phyloP scores from a whole-genome alignment of 2,329 filamentous ascomycete species.

The Ascochyta viciae-villosae region DNA sequence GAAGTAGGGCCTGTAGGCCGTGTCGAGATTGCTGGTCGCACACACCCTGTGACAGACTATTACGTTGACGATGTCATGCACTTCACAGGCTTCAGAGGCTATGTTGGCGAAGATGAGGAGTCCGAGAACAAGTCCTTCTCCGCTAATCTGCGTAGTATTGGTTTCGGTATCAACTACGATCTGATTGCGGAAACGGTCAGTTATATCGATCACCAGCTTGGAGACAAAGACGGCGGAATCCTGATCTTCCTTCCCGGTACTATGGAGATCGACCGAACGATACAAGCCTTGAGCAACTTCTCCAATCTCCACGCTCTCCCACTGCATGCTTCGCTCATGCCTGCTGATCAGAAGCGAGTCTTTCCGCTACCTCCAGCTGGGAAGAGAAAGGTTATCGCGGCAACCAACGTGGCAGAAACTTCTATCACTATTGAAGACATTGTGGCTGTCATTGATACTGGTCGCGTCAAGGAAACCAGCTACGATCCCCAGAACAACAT shows the following conservation, averaged over 20 bases:
- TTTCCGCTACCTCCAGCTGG: constrained; percentile 78
- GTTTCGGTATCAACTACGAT: constrained; percentile 89
- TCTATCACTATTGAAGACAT: constrained; percentile 99
- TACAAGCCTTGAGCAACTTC: constrained; percentile 71
- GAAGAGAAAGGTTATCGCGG: constrained; percentile 89
- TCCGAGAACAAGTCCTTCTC: constrained; percentile 57
- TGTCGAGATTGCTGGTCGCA: constrained; percentile 87
- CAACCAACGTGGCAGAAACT: constrained; percentile 97
- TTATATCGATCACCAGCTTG: constrained; percentile 80
- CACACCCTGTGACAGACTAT: constrained; percentile 86
- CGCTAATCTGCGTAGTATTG: constrained; percentile 53
- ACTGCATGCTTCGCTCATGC: constrained; percentile 89
- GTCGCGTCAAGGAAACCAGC: constrained; percentile 94
- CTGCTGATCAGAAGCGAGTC: constrained; percentile 84
- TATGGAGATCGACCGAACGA: constrained; percentile 85
- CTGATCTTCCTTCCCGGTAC: constrained; percentile 95
- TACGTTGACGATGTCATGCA: constrained; percentile 88
- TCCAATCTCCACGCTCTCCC: constrained; percentile 79
- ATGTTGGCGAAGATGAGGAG: constrained; percentile 58
- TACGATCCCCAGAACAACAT: constrained; percentile 93
- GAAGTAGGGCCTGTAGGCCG: constrained; percentile 73
- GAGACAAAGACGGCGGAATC: constrained; percentile 79
- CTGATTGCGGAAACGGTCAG: constrained; percentile 81
- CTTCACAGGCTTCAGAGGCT: constrained; percentile 72
- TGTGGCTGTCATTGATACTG: constrained; percentile 93